These are phyloP conservation scores for Porphyrellus cyaneotinctus DNA, from an alignment of 768 basidiomycete species.

Conservation along the genomic window DNA sequence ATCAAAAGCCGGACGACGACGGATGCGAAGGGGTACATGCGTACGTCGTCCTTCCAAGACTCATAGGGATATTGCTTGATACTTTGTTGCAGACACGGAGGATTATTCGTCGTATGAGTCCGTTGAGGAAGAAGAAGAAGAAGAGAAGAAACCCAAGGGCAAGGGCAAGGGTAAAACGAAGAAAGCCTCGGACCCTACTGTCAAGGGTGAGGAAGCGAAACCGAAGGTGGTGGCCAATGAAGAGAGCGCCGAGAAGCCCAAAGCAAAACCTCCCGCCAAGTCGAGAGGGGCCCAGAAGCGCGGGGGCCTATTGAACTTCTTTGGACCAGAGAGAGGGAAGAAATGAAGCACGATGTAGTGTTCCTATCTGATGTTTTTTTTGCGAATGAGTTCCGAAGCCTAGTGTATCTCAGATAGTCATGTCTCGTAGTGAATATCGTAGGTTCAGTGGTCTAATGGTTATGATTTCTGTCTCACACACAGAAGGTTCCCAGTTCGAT, in stretches of 20 bases:
- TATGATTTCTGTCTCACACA: constrained; percentile 50
- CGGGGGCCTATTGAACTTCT: constrained; percentile 32
- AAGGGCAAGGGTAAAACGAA: constrained; percentile 18
- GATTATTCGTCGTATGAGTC: constrained; percentile 83
- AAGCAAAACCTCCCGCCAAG: constrained; percentile 17
- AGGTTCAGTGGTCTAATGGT: constrained; percentile 45
- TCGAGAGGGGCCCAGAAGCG: constrained; percentile 20
- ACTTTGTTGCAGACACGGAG: constrained; percentile 50
- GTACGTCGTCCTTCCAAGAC: constrained; percentile 37
- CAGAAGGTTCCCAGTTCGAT: constrained; percentile 48
- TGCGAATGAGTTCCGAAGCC: background rate
- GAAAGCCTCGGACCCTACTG: constrained; percentile 5
- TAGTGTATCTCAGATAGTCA: background rate
- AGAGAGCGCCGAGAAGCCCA: constrained; percentile 15
- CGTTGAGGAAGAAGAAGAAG: constrained; percentile 46
- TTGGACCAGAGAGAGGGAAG: constrained; percentile 29
- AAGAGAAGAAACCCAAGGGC: constrained; percentile 18
- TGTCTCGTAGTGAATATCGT: too few relatives aligned
- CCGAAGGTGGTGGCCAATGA: constrained; percentile 9
- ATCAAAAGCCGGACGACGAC: constrained; percentile 51
- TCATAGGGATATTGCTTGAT: background rate
- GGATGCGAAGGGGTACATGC: constrained; percentile 70
- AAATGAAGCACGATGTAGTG: constrained; percentile 14
- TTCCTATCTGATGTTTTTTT: background rate
- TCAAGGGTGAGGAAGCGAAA: constrained; percentile 15